Evolutionary conservation across 2,329 filamentous ascomycete genomes (phyloP), one percentile per base, ranked within the genome.

Genomic region (Cylindrodendrum hubeiense): DNA sequence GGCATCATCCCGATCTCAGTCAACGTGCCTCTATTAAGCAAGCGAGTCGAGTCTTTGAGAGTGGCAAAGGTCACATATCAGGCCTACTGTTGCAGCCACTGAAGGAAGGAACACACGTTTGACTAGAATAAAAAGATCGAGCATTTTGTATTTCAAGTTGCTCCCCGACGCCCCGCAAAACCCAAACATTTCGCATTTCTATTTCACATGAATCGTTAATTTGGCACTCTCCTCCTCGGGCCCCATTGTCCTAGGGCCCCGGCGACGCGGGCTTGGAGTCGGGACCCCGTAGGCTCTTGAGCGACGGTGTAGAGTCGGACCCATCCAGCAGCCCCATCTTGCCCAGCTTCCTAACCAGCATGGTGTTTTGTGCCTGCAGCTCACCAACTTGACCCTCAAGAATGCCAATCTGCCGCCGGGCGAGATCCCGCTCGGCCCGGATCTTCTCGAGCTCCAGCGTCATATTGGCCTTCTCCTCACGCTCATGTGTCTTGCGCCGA

Each of bases 301-400:
- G 64, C 7, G 74, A 77, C 30, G 70, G 55, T 9, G 69, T 84
- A 84, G 70, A 87, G 85, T 71, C 68, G 5, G 74, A 68, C 34
- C 71, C 68, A 50, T 75, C 74, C 60, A 87, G 85, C 57, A 74
- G 62, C n/a, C 76, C 75, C 68, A 76, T 53, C 56, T 76, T 83
- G n/a, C 87, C 87, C 51, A 90, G 69, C 67, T 79, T 81, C 8
- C 86, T 86, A 1, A 86, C 86, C 3, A 90, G 79, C 79, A 81
- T 81, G 3, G 88, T 90, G 70, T 90, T 90, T 78, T 90, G 84
- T 1, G 80, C 78, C 79, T 90, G 88, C 47, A 90, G 76, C 71
- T 88, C 84, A 7, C 87, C 86, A 1, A 89, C 83, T 71, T 87
- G 85, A 13, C 77, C 78, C 64, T 82, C 83, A n/a, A 90, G 78